phyloP scores from a whole-genome alignment of 257 asterid genomes.

The Echium plantagineum region DNA sequence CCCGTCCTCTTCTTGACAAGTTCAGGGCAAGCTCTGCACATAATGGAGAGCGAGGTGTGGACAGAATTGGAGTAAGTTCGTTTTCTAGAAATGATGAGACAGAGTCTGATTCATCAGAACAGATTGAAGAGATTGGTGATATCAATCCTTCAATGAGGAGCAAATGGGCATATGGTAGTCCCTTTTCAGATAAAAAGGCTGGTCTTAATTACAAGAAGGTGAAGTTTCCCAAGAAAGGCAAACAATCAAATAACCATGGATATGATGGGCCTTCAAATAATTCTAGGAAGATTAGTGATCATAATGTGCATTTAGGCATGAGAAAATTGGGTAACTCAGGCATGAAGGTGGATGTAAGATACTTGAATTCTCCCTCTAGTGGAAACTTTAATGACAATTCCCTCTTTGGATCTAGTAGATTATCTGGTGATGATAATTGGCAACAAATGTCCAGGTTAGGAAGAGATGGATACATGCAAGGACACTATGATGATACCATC shows the following conservation, averaged over 20 bases:
- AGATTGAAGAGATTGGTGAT: conserved; percentile 54
- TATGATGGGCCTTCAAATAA: conserved; percentile 42
- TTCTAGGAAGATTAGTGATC: conserved; percentile 29
- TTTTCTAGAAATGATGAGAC: conserved; percentile 65
- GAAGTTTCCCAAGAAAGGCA: conserved; percentile 39
- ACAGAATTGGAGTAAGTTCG: conserved; percentile 24
- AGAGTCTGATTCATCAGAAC: conserved; percentile 90
- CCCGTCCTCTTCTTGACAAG: conserved; percentile 38
- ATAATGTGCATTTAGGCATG: conserved; percentile 30
- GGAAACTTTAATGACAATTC: conserved; percentile 29
- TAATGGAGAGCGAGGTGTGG: conserved; percentile 41
- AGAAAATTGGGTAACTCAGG: conserved; percentile 23
- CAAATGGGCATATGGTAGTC: conserved; percentile 84
- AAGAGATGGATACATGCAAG: conserved; percentile 51
- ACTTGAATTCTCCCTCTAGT: conserved; percentile 30
- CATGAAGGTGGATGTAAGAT: conserved; percentile 37
- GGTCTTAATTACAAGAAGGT: conserved; percentile 32
- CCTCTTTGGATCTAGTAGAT: conserved; percentile 36
- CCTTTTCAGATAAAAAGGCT: conserved; percentile 43
- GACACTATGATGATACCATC: conserved; percentile 31
- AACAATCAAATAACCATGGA: conserved; percentile 30
- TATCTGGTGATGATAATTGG: conserved; percentile 29
- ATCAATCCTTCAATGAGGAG: conserved; percentile 91
- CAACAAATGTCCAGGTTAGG: conserved; percentile 41
- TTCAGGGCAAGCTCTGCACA: conserved; percentile 28